Percentiles rank a stretch among this genome's conserved stretches.
Evolutionary conservation across 2,329 filamentous ascomycete species (phyloP).

Genomic region (Fusarium sp.): DNA sequence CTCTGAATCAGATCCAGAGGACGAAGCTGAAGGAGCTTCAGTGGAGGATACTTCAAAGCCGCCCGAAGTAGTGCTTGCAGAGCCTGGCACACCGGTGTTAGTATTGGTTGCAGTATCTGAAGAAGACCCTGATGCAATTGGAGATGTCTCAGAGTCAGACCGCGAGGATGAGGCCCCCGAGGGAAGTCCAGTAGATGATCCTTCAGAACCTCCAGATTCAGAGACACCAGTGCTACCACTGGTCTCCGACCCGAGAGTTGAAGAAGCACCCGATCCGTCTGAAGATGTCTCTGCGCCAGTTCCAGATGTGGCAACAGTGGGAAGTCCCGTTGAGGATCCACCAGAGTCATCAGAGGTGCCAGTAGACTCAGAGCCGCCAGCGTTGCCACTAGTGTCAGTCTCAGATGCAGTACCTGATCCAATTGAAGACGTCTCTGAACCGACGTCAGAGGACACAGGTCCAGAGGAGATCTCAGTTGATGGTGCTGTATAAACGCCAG

Average conservation of each 20-base stretch:
- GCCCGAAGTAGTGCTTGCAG: neutral
- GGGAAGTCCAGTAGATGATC: neutral
- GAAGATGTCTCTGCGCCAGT: neutral
- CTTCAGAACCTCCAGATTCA: neutral
- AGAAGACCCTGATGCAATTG: neutral
- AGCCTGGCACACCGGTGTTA: neutral
- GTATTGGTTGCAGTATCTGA: neutral
- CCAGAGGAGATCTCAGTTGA: neutral
- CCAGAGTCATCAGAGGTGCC: neutral
- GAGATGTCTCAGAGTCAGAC: neutral
- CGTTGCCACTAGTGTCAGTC: neutral
- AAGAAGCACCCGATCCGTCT: neutral
- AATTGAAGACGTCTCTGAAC: neutral
- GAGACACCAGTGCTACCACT: neutral
- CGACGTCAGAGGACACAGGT: neutral
- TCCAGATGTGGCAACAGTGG: neutral
- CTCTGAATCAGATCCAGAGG: neutral
- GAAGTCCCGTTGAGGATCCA: neutral
- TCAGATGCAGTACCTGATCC: neutral
- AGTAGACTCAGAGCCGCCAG: neutral
- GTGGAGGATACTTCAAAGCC: neutral
- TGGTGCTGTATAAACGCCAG: neutral
- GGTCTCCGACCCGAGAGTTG: neutral
- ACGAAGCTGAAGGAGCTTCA: neutral
- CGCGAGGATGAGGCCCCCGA: neutral